phyloP scores from a whole-genome alignment of 1,284 basidiomycete species.

The Macrocybe sp. region DNA sequence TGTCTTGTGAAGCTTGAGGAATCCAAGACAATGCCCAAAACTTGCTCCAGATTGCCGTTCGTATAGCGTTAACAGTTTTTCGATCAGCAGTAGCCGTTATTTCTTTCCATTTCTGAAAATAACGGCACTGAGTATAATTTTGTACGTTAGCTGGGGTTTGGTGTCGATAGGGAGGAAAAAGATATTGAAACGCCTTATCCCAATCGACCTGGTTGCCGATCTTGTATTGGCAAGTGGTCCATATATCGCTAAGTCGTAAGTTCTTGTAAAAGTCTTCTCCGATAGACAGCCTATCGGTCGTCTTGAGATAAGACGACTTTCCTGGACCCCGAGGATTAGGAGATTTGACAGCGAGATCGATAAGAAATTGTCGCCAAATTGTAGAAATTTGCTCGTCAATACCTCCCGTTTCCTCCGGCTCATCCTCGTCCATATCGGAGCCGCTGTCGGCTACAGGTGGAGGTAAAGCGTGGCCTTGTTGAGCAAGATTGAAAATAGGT shows the following conservation, averaged over 20 bases:
- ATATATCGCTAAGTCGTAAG: constrained; percentile 12
- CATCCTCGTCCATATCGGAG: constrained; percentile 9
- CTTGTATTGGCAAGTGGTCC: constrained; percentile 10
- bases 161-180: constrained; percentile 12
- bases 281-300: constrained; percentile 2
- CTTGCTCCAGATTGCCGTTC: constrained; percentile 1
- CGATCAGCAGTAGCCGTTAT: not conserved
- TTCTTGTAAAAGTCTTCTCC: constrained; percentile 9
- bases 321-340: constrained; percentile 11
- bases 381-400: constrained; percentile 11
- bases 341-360: constrained; percentile 14
- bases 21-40: constrained; percentile 8
- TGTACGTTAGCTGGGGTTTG: constrained; percentile 1
- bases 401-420: not conserved
- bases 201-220: constrained; percentile 5
- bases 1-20: constrained; percentile 9
- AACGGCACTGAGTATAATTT: constrained; percentile 7
- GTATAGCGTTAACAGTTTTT: not conserved
- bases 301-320: constrained; percentile 11
- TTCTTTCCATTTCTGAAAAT: constrained; percentile 4
- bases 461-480: constrained; percentile 1
- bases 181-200: constrained; percentile 8
- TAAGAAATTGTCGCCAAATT: constrained; percentile 18
- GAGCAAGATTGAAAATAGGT: constrained; percentile 1
- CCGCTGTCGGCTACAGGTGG: constrained; percentile 10